Evolutionary conservation across 129 eudicot genomes (phyloP), one percentile per base, ranked within the genome.

Genomic region (Arctium lappa): DNA sequence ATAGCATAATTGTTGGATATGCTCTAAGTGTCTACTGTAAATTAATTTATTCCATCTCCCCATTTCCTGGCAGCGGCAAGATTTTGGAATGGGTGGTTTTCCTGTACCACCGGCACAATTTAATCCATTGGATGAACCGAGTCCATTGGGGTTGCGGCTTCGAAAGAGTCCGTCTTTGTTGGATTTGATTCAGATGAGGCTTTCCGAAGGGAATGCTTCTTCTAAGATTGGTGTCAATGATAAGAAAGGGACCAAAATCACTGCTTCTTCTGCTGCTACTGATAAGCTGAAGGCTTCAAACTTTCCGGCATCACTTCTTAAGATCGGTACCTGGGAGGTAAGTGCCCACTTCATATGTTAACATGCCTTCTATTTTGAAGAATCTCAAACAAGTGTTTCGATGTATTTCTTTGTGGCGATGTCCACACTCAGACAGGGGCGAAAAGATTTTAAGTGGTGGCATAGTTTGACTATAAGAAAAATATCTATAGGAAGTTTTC

Each of bases 301-400:
- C 76, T 95, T 92, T 84, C 94, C 97, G 10, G 97, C 93, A 6
- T 81, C 99, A 8, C 38, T 93, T 85, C 93, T 95, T 1, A 92
- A 82, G 74, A 95, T 95, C 12, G 99, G 99, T 33, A 87, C 97
- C n/a, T 95, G 99, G 99, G 99, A 95, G 97, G 99, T 95, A 90
- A 38, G 42, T 63, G 38, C 34, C 8, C 33, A 33, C 22, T 46
- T 70, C 22, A 29, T 34, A 15, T 50, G 11, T 8, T n/a, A n/a
- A 60, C 29, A 60, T n/a, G 34, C 39, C 60, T 33, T 6, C 56
- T 11, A 0, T 11, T 46, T 44, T 12, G 66, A 75, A 33, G 16
- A 39, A 22, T 75, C 31, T 46, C 79, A 75, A 38, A 8, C 16
- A 46, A 75, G 39, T 30, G 29, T 36, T 18, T 9, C 34, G 3